phyloP scores from a whole-genome alignment of 2,329 filamentous ascomycete species.

The Nigrospora oryzae region DNA sequence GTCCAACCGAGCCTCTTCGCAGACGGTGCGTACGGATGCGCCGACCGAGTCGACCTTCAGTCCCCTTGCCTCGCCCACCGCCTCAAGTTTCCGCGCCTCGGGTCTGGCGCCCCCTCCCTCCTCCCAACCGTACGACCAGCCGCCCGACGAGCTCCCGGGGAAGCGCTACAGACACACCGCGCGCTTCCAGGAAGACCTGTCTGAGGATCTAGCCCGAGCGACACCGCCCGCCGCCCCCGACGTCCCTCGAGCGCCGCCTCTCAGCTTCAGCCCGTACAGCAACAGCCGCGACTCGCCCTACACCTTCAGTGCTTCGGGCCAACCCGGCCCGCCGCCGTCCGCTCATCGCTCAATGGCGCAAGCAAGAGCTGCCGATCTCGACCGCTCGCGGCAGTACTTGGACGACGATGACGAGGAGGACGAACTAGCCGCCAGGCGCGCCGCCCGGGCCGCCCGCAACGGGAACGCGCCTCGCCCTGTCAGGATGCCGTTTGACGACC shows the following conservation, averaged over 20 bases:
- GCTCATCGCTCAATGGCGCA: slow-evolving; percentile 14
- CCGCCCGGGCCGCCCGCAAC: slow-evolving; percentile 1
- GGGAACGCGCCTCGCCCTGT: slow-evolving; percentile 17
- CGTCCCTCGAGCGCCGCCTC: slow-evolving; percentile 48
- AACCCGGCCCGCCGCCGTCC: slow-evolving; percentile 17
- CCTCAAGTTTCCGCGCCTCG: slow-evolving; percentile 38
- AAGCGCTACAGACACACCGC: slow-evolving; percentile 33
- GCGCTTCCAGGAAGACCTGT: slow-evolving; percentile 30
- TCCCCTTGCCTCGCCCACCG: slow-evolving; percentile 46
- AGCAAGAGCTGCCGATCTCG: slow-evolving; percentile 13
- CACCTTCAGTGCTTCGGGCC: slow-evolving; percentile 19
- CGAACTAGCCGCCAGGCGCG: slow-evolving; percentile 4
- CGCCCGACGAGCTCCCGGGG: slow-evolving; percentile 33
- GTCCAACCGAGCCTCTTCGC: slow-evolving; percentile 43
- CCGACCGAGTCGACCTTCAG: slow-evolving; percentile 51
- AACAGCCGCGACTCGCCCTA: slow-evolving; percentile 22
- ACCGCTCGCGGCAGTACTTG: slow-evolving; percentile 18
- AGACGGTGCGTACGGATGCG: slow-evolving; percentile 47
- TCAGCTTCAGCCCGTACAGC: slow-evolving; percentile 44
- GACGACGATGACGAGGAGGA: slow-evolving; percentile 14
- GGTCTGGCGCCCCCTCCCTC: slow-evolving; percentile 51
- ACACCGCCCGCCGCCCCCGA: slow-evolving; percentile 49
- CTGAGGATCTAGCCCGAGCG: slow-evolving; percentile 23
- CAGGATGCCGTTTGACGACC: slow-evolving; percentile 9
- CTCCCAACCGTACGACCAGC: slow-evolving; percentile 42